These are phyloP conservation scores for Holtermanniella nyarrowii DNA, from an alignment of 768 basidiomycete species.

Conservation along the genomic window DNA sequence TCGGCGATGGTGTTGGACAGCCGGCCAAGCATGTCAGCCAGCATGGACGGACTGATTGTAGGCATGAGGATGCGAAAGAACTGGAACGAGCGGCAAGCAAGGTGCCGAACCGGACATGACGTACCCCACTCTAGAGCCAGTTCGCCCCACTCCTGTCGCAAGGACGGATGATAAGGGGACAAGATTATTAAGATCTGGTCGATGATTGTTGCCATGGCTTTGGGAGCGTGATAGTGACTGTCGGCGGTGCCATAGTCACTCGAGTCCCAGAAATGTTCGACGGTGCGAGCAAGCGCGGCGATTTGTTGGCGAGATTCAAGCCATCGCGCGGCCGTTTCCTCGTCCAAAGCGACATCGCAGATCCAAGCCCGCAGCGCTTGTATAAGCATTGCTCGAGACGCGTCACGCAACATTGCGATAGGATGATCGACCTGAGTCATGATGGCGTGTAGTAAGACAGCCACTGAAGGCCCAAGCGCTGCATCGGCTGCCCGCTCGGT, in stretches of 20 bases:
- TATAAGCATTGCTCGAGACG: constrained; percentile 70
- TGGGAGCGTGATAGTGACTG: constrained; percentile 28
- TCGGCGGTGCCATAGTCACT: constrained; percentile 18
- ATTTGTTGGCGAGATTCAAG: constrained; percentile 17
- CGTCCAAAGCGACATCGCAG: constrained; percentile 18
- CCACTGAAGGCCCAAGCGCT: constrained; percentile 54
- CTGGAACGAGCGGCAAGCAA: constrained; percentile 80
- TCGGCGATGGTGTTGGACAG: constrained; percentile 74
- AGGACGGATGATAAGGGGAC: constrained; percentile 56
- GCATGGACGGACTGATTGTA: constrained; percentile 56
- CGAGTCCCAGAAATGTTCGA: constrained; percentile 30
- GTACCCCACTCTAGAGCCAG: constrained; percentile 76
- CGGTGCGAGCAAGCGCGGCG: constrained; percentile 16
- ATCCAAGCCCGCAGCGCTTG: constrained; percentile 74
- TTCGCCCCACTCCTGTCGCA: constrained; percentile 68
- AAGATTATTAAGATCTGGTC: constrained; percentile 58
- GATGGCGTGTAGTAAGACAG: constrained; percentile 64
- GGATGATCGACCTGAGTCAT: constrained; percentile 77
- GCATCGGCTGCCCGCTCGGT: constrained; percentile 53
- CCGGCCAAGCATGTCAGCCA: constrained; percentile 69
- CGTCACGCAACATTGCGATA: constrained; percentile 55
- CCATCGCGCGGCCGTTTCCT: constrained; percentile 22
- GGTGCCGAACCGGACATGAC: constrained; percentile 70
- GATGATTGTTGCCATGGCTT: constrained; percentile 47
- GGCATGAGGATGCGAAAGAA: constrained; percentile 75